A percentile compares a stretch with the other conserved stretches of the same genome.
phyloP scores from a whole-genome alignment of 2,329 filamentous ascomycete genomes.

The Aspergillus texensis region DNA sequence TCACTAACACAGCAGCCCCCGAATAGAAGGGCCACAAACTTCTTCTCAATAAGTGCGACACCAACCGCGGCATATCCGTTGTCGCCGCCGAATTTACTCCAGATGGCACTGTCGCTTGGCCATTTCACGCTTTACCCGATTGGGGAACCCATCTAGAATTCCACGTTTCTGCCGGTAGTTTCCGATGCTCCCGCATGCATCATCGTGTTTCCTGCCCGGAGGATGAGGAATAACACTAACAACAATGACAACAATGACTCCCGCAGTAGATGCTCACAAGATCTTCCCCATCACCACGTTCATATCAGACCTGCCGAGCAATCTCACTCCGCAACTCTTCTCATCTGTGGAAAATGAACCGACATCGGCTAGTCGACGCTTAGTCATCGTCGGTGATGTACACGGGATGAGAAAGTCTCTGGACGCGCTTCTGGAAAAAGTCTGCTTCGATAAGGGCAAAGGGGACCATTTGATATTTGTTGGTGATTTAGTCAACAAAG shows the following conservation, averaged over 20 bases:
- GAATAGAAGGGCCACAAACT: no score
- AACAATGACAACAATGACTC: neutral
- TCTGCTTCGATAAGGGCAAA: constrained; percentile 2
- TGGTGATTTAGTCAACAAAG: constrained; percentile 27
- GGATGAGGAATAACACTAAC: neutral
- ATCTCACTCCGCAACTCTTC: neutral
- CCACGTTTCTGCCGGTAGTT: no score
- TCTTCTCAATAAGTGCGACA: no score
- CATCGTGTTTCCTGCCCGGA: neutral
- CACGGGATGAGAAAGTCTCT: neutral
- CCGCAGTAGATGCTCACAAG: neutral
- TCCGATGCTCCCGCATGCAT: no score
- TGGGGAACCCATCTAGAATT: no score
- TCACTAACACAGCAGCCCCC: no score
- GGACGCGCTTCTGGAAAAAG: neutral
- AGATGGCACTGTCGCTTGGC: no score
- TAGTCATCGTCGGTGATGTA: neutral
- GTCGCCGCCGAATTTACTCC: no score
- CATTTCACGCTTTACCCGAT: no score
- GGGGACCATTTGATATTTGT: constrained; percentile 25
- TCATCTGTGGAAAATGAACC: neutral
- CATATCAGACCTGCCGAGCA: neutral
- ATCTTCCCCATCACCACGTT: neutral
- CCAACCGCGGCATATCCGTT: no score
- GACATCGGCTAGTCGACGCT: neutral